phyloP scores from a whole-genome alignment of 2,329 filamentous ascomycete genomes.

The Zymoseptoria brevis region DNA sequence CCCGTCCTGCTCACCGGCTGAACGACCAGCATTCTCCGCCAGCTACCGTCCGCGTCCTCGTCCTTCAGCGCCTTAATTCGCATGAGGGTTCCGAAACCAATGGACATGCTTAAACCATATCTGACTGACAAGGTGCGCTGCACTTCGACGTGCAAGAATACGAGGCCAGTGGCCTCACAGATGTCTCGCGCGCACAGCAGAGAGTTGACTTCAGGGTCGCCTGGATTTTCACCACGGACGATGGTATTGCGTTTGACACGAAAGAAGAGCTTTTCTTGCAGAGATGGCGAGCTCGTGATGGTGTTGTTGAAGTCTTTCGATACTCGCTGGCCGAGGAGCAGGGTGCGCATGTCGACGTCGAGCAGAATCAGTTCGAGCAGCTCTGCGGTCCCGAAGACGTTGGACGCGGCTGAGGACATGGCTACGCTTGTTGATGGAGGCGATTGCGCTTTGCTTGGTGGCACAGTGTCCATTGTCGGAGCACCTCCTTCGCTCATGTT shows the following conservation, averaged over 20 bases:
- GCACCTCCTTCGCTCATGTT: not conserved
- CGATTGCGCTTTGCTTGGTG: not conserved
- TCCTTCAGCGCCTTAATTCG: not conserved
- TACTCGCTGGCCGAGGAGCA: slow-evolving; percentile 2
- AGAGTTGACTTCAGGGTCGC: not conserved
- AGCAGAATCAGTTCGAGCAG: slow-evolving; percentile 1
- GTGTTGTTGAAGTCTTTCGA: not conserved
- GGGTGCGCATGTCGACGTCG: not conserved
- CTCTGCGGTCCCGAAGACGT: slow-evolving; percentile 5
- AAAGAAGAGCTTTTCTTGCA: not conserved
- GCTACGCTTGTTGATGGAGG: not conserved
- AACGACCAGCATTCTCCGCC: not conserved
- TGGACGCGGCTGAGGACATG: not conserved
- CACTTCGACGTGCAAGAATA: no score
- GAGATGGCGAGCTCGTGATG: not conserved
- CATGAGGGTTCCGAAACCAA: not conserved
- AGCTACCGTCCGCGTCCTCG: not conserved
- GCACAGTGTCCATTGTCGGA: not conserved
- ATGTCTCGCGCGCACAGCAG: not conserved
- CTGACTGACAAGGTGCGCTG: not conserved
- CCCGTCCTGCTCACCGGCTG: not conserved
- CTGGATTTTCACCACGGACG: not conserved
- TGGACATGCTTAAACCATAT: not conserved
- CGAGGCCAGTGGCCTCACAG: not conserved
- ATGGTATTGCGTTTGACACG: not conserved